Evolutionary conservation across 2,329 filamentous ascomycete genomes (phyloP), one percentile per base, ranked within the genome.

Genomic region (Orbilia brochopaga): DNA sequence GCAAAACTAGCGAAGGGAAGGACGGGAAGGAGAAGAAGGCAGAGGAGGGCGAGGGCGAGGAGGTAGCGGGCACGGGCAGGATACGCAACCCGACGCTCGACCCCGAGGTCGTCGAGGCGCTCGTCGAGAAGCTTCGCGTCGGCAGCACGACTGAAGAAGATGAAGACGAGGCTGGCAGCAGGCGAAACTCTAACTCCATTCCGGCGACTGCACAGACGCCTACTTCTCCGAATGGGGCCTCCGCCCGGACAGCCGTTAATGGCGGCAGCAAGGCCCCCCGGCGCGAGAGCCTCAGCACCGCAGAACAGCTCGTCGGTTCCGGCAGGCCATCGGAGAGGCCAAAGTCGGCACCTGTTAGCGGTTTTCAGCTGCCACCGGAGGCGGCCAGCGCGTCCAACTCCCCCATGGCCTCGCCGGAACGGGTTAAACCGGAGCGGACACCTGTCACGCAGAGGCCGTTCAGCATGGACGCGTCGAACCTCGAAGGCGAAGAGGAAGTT

Each of bases 101-200:
- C n/a, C 62, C 61, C 1, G 42, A 73, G 19, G 63, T 67, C 15
- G 57, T 73, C 5, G 62, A 73, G 19, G 63, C 61, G 1, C 53
- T 73, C 32, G 62, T 73, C 56, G 69, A 73, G 62, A 73, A 67
- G n/a, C 24, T 73, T 5, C 61, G 62, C 23, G 63, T 73, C n/a
- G 53, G 69, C 4, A 72, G 60, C 30, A 65, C 67, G 32, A 72
- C 67, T 2, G 67, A 72, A 19, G 67, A 72, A 55, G 62, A 73
- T 1, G 62, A 73, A 44, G 69, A 65, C 5, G 57, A 66, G 0
- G 42, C 23, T 3, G 37, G 50, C 24, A 57, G 30, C 35, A 57
- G 27, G 27, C 55, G 27, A 40, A 61, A 57, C 23, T 61, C 57
- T 21, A 56, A 58, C 48, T 60, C 56, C 23, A 48, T 15, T 27